Base-by-base conservation (phyloP, 805 yeast genomes). In the Zygosaccharomyces kombuchaensis region DNA sequence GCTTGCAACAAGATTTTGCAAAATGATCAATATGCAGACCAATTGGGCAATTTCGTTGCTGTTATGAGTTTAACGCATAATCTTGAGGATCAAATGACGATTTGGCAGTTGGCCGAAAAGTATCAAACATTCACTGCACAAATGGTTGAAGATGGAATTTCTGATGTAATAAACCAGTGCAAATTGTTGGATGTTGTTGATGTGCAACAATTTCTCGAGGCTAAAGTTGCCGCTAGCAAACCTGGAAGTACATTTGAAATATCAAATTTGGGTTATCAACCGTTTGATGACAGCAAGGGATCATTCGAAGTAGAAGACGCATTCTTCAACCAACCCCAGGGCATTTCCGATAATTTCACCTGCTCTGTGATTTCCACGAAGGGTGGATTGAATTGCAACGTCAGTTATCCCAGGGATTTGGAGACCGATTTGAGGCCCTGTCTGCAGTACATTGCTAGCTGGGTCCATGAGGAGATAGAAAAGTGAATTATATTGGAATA, bases 181-280 rank as follows among this genome's bases (percentile, higher is more conserved):
- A 61, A 53, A 46, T 48, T 60, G 16, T 46, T 62, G 17, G 64
- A 61, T 27, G 51, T 52, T 4, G 41, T 54, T 9, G 48, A 58
- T 40, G 29, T 50, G 12, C 36, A 47, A n/a, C 40, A 53, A 2
- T 60, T 51, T 27, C 31, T 62, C 2, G 34, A 40, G 23, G 46
- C 46, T 8, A 61, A 58, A 41, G 17, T 56, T 9, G 44, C 47
- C 30, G 42, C 45, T 10, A 41, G 23, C 12, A 52, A 56, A 2
- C 63, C 64, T 5, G 47, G 47, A 19, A 47, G 56, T 6, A 57
- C 64, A 1, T 62, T 62, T 46, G 67, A 62, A 50, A 50, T 62
- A 9, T 55, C 65, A 6, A 62, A 62, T 43, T 40, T 62, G 12
- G 67, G 67, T 1, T 45, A 46, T 16, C 59, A 57, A 25, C 26